These are phyloP conservation scores for Blastobotrys persicus DNA, from an alignment of 1,139 yeast species.

Conservation along the genomic window DNA sequence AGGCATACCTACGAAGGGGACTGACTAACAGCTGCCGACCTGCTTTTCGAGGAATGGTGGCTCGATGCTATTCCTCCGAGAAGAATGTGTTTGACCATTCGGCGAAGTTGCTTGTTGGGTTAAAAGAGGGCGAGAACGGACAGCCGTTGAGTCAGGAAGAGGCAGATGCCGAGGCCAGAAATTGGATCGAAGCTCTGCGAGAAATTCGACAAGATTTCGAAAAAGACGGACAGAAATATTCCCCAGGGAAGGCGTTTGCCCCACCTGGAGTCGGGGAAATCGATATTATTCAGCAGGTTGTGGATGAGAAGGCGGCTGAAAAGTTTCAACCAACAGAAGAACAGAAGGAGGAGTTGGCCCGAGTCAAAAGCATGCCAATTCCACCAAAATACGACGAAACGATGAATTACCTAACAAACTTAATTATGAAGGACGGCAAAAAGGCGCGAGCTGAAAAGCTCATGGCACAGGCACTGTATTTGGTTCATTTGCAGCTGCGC, in stretches of 20 bases:
- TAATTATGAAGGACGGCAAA: slow-evolving; percentile 91
- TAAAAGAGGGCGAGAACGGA: slow-evolving; percentile 18
- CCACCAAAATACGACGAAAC: slow-evolving; percentile 69
- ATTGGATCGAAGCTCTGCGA: slow-evolving; percentile 61
- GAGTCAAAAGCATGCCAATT: slow-evolving; percentile 50
- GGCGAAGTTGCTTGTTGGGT: slow-evolving; percentile 27
- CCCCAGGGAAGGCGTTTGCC: slow-evolving; percentile 34
- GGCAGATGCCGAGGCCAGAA: slow-evolving; percentile 58
- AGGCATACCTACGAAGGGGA: neutral
- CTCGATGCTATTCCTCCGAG: neutral
- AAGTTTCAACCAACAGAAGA: slow-evolving; percentile 49
- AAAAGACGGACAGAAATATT: slow-evolving; percentile 24
- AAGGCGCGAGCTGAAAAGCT: slow-evolving; percentile 76
- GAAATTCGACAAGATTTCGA: slow-evolving; percentile 50
- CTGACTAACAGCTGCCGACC: neutral
- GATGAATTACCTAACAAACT: slow-evolving; percentile 72
- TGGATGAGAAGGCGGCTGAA: slow-evolving; percentile 16
- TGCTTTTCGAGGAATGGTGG: neutral
- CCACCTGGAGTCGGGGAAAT: slow-evolving; percentile 32
- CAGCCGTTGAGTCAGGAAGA: slow-evolving; percentile 18
- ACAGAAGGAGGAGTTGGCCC: slow-evolving; percentile 56
- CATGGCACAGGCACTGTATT: slow-evolving; percentile 74
- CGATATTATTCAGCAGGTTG: slow-evolving; percentile 27
- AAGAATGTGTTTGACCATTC: slow-evolving; percentile 12
- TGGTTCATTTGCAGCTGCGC: slow-evolving; percentile 70